phyloP scores from a whole-genome alignment of 768 basidiomycete species.

The Russula emetica region DNA sequence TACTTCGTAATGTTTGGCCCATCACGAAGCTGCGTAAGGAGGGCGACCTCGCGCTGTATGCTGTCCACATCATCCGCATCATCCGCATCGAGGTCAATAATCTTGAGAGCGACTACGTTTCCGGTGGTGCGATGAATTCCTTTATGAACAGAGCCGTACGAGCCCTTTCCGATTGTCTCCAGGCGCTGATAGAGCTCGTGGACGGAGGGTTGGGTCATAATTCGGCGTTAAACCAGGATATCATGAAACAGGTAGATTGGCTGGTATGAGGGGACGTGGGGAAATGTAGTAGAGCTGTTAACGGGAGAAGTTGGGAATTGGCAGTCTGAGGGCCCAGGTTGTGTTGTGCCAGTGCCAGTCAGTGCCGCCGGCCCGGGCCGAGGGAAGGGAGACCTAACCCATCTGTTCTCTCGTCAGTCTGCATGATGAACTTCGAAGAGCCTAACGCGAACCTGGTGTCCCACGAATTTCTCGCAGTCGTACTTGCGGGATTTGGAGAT shows the following conservation, averaged over 20 bases:
- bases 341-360: too few relatives aligned
- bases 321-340: background rate
- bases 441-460: constrained; percentile 49
- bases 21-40: constrained; percentile 84
- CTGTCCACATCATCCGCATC: constrained; percentile 90
- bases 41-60: constrained; percentile 93
- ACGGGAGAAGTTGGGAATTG: background rate
- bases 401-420: background rate
- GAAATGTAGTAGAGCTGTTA: background rate
- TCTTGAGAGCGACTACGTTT: constrained; percentile 92
- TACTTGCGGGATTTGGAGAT: constrained; percentile 90
- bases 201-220: constrained; percentile 53
- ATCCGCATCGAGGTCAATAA: constrained; percentile 94
- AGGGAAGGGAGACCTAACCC: constrained; percentile 10
- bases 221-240: background rate
- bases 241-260: constrained; percentile 11
- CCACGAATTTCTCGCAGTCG: constrained; percentile 81
- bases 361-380: background rate
- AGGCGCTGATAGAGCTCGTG: constrained; percentile 81
- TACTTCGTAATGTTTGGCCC: constrained; percentile 92
- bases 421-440: constrained; percentile 53
- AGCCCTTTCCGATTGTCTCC: constrained; percentile 92
- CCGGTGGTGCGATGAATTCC: constrained; percentile 81
- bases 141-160: constrained; percentile 94
- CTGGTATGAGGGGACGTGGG: background rate